Conservation (phyloP, 2,329 filamentous ascomycete genomes). For the Ascochyta rabiei region DNA sequence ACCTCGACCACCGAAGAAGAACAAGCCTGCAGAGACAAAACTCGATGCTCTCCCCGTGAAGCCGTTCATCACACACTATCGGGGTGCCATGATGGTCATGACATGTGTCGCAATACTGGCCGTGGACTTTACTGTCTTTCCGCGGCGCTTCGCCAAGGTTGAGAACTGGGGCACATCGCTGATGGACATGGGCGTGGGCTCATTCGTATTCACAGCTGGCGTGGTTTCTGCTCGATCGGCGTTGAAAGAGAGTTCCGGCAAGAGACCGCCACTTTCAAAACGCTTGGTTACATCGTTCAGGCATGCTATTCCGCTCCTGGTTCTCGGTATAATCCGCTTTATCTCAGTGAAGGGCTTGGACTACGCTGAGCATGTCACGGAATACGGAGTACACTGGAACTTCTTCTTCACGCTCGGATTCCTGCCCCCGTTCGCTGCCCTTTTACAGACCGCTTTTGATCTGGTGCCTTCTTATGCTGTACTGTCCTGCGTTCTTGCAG, state of each 20-base stretch:
- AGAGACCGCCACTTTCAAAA: conserved; percentile 56
- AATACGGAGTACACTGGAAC: conserved; percentile 99
- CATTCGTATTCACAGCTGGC: conserved; percentile 94
- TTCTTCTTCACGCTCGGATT: conserved; percentile 97
- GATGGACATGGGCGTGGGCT: conserved; percentile 97
- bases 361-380: conserved; percentile 95
- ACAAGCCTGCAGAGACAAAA: conserved; percentile 20
- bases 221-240: conserved; percentile 85
- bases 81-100: conserved; percentile 87
- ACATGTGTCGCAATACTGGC: conserved; percentile 94
- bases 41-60: conserved; percentile 73
- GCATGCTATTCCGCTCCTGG: conserved; percentile 81
- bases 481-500: conserved; percentile 71
- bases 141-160: conserved; percentile 93
- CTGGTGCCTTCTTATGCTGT: conserved; percentile 77
- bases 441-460: conserved; percentile 75
- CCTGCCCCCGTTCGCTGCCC: conserved; percentile 84
- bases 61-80: conserved; percentile 90
- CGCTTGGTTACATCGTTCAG: conserved; percentile 72
- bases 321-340: conserved; percentile 79
- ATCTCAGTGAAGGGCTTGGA: conserved; percentile 92
- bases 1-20: conserved; percentile 30
- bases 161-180: conserved; percentile 99
- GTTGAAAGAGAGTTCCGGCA: conserved; percentile 68
- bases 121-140: conserved; percentile 93